Base-by-base conservation (phyloP, 495 filamentous ascomycete species). In the Aspergillus sparsus region DNA sequence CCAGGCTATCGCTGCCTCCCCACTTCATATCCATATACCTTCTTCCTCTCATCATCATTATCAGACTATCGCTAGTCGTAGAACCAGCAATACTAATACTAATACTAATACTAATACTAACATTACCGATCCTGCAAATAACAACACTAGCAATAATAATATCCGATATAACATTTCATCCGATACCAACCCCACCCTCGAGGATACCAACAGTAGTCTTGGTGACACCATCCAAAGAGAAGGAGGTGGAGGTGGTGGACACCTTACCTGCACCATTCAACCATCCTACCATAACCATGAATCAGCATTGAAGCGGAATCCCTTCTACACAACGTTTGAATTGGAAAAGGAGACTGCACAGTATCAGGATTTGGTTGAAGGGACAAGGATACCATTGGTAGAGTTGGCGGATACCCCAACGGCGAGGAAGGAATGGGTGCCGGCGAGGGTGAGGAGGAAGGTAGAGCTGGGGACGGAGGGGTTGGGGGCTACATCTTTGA, bases 1-100 rank as follows among this genome's bases (percentile, higher is more conserved):
- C 8, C 58, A 61, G 42, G 77, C 77, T 3, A 60, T 74, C 49
- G 61, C 68, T 10, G 60, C 75, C 10, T 76, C 75, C 1, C 74
- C 76, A 0, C 32, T 80, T 3, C 68, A 47, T 21, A 47, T 10
- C 15, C 15, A 42, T 11, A 41, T 13, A n/a, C 15, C 42, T 8
- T 15, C 5, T 8, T 15, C 42, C 42, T 46, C 42, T 16, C 15
- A 46, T 15, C 42, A 16, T 16, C 44, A 16, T 18, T 5, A 16
- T 47, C 44, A 21, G n/a, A 21, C 16, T 18, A 18, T 67, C 37
- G 41, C 37, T 27, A 34, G 36, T 15, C 13, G 33, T 52, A 21
- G 15, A 2, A 47, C 10, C 49, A 11, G 18, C 47, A 44, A 32
- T 45, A 15, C 7, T 47, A 59, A 37, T 32, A 41, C 37, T 41